These are phyloP conservation scores for Wickerhamomyces rabaulensis DNA, from an alignment of 805 yeast genomes.

Conservation along the genomic window DNA sequence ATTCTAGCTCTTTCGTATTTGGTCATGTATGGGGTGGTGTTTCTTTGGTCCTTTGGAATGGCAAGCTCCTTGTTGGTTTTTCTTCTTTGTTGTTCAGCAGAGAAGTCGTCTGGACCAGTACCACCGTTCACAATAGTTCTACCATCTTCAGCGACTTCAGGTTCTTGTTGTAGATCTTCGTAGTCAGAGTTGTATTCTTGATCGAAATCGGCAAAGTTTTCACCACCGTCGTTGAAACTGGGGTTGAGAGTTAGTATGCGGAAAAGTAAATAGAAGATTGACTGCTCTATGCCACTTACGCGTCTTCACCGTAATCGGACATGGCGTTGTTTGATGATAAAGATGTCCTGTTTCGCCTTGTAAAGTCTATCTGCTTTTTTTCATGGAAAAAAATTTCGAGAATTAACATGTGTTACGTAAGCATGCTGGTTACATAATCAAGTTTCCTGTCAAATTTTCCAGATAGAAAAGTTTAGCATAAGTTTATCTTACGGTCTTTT, in stretches of 20 bases:
- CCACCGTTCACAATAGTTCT: conserved; percentile 70
- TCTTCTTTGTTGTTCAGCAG: conserved; percentile 35
- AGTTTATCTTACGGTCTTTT: too few relatives aligned
- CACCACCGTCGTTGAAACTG: conserved; percentile 64
- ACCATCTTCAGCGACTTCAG: conserved; percentile 54
- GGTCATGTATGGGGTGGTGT: conserved; percentile 98
- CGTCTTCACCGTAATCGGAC: conserved; percentile 54
- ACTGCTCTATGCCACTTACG: conserved; percentile 23
- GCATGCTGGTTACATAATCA: background rate
- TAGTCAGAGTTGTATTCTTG: conserved; percentile 79
- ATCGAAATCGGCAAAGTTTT: conserved; percentile 75
- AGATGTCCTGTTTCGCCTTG: background rate
- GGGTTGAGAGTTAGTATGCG: background rate
- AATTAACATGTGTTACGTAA: too few relatives aligned
- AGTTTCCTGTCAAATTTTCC: too few relatives aligned
- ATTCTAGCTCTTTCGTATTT: conserved; percentile 98
- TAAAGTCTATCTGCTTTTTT: background rate
- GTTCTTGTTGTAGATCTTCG: conserved; percentile 38
- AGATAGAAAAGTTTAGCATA: too few relatives aligned
- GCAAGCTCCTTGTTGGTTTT: conserved; percentile 77
- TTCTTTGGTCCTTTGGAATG: conserved; percentile 80
- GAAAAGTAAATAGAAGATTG: background rate
- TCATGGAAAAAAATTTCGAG: background rate
- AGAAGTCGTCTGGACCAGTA: conserved; percentile 51
- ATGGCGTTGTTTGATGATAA: conserved; percentile 20